Evolutionary conservation across 495 filamentous ascomycete genomes (phyloP), one percentile per base, ranked within the genome.

Genomic region (Penicillium fimorum): DNA sequence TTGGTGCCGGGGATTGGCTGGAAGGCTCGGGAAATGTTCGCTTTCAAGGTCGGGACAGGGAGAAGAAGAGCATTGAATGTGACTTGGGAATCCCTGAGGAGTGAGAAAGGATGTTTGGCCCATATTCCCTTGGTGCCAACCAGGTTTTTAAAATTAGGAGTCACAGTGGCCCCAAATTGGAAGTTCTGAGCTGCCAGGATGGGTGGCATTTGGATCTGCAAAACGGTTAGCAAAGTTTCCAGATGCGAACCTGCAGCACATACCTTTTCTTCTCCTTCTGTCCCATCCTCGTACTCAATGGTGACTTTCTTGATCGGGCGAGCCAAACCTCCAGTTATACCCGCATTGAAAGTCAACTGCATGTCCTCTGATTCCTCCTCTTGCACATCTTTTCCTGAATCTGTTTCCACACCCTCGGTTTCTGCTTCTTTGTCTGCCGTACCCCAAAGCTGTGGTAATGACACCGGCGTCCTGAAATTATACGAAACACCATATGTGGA

Each of bases 401-500:
- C n/a, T 1, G 7, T 32, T 29, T 45, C 25, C 4, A n/a, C 11
- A 8, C 17, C 42, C 20, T 24, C 12, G 8, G 15, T 15, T 7
- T 63, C 60, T 48, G 60, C 58, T 0, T 66, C 58, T 13, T 64
- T 64, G 38, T 60, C 53, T 22, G 35, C 27, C 15, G 59, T 56
- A 12, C 60, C 50, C 33, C 65, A 40, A 24, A 72, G 49, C 12
- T 44, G 29, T n/a, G 65, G 58, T 12, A 70, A 57, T 43, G 64
- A 67, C 43, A 78, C 47, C 1, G 74, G 71, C 12, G 70, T 53
- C 33, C 66, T 71, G 49, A 77, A 78, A 13, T 59, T 65, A 50
- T 70, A 77, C 44, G 61, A 61, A 25, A 75, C 50, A 29, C 55
- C 68, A 56, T 69, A 70, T 11, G 62, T 56, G 25, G 55, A 52